Conservation (phyloP, 306 rosid genomes). For the Dicorynia guianensis region DNA sequence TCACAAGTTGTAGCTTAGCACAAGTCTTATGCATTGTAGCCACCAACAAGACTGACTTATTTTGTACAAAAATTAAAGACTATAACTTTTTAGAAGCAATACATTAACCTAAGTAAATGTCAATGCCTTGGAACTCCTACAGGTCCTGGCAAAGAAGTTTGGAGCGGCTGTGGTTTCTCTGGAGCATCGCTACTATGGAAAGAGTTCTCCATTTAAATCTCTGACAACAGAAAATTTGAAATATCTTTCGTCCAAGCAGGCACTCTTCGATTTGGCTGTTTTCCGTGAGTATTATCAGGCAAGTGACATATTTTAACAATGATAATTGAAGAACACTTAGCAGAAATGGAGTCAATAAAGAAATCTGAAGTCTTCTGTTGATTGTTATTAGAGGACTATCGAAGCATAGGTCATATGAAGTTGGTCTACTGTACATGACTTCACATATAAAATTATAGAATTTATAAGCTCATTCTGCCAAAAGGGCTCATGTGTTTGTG, state of each 20-base stretch:
- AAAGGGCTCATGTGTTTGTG: too few relatives aligned
- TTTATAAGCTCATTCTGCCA: neutral
- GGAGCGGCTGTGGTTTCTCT: slow-evolving; percentile 94
- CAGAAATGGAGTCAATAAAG: slow-evolving; percentile 5
- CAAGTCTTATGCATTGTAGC: neutral
- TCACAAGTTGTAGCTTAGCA: slow-evolving; percentile 3
- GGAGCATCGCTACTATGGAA: slow-evolving; percentile 97
- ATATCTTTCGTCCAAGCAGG: slow-evolving; percentile 94
- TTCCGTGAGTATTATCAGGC: slow-evolving; percentile 90
- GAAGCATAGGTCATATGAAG: neutral
- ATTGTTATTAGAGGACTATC: slow-evolving; percentile 2
- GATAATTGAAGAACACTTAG: neutral
- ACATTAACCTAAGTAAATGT: slow-evolving; percentile 5
- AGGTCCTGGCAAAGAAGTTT: slow-evolving; percentile 95
- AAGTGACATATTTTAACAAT: slow-evolving; percentile 32
- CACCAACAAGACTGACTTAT: slow-evolving; percentile 4
- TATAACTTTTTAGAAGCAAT: slow-evolving; percentile 19
- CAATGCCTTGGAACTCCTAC: slow-evolving; percentile 29
- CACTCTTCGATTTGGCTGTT: slow-evolving; percentile 88
- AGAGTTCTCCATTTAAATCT: slow-evolving; percentile 80
- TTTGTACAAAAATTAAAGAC: neutral
- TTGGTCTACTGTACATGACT: neutral
- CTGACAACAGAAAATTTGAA: slow-evolving; percentile 77
- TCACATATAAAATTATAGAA: neutral
- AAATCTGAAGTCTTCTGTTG: neutral